Conservation (phyloP, 306 rosid species). For the Benincasa hispida region DNA sequence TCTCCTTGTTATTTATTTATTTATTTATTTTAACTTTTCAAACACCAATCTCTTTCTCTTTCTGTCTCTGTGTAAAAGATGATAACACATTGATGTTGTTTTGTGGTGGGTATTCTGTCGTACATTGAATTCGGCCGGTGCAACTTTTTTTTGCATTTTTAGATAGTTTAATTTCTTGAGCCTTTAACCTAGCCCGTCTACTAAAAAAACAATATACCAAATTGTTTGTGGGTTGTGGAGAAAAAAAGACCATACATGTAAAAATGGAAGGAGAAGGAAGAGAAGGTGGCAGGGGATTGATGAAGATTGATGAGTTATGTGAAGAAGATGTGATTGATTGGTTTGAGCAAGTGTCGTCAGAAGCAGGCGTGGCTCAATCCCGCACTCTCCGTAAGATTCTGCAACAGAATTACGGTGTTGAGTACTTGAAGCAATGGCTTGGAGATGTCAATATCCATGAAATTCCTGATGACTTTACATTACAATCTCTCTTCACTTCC, state of each 20-base stretch:
- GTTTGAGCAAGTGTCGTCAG: slow-evolving; percentile 54
- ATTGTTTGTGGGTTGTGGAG: too few species aligned
- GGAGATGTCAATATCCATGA: slow-evolving; percentile 35
- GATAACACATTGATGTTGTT: slow-evolving; percentile 16
- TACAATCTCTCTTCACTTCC: slow-evolving; percentile 74
- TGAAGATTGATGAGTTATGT: too few species aligned
- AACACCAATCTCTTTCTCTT: background rate
- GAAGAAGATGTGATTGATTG: slow-evolving; percentile 17
- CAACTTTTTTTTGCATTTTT: slow-evolving; percentile 8
- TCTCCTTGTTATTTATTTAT: too few species aligned
- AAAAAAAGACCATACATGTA: too few species aligned
- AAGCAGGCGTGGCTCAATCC: slow-evolving; percentile 48
- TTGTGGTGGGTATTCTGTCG: slow-evolving; percentile 31
- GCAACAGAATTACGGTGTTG: slow-evolving; percentile 48
- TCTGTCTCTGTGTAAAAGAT: background rate
- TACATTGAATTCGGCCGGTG: slow-evolving; percentile 8
- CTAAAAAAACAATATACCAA: too few species aligned
- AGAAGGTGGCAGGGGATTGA: too few species aligned
- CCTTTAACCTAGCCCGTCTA: too few species aligned
- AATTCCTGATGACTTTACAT: slow-evolving; percentile 32
- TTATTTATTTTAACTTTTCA: too few species aligned
- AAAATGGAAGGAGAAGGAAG: too few species aligned
- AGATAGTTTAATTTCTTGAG: background rate
- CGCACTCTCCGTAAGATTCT: slow-evolving; percentile 53
- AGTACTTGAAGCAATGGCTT: slow-evolving; percentile 63